These are phyloP conservation scores for Saccharomycopsis sp. DNA, from an alignment of 805 yeast species.

Conservation along the genomic window DNA sequence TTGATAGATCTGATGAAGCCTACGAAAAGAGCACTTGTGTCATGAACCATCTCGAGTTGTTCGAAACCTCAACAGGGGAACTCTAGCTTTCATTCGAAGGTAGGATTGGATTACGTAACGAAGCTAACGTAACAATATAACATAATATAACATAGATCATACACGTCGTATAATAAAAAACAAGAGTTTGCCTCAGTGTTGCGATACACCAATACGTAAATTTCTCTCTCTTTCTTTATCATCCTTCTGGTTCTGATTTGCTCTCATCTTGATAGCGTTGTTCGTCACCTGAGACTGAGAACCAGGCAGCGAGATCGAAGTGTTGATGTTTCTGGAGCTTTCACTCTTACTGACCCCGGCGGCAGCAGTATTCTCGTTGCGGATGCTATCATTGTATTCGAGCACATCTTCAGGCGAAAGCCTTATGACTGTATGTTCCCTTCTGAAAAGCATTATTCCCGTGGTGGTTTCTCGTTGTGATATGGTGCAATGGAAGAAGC, in stretches of 20 bases:
- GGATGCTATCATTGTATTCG: slow-evolving; percentile 24
- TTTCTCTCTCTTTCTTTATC: slow-evolving; percentile 2
- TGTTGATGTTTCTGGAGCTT: background rate
- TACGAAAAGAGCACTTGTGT: slow-evolving; percentile 28
- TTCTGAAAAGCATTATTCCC: slow-evolving; percentile 55
- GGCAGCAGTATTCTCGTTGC: background rate
- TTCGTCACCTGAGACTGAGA: background rate
- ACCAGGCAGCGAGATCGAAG: background rate
- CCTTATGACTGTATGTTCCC: slow-evolving; percentile 61
- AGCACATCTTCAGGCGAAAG: slow-evolving; percentile 59
- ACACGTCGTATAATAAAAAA: background rate
- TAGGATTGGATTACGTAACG: background rate
- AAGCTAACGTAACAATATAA: background rate
- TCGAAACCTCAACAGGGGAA: slow-evolving; percentile 24
- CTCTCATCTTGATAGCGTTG: no score
- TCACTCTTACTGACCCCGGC: background rate
- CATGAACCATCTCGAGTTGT: slow-evolving; percentile 31
- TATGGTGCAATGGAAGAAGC: no score
- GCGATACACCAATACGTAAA: slow-evolving; percentile 1
- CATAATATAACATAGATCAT: background rate
- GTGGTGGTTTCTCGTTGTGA: no score
- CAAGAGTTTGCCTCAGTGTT: background rate
- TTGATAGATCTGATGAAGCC: slow-evolving; percentile 39
- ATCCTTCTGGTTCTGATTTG: background rate
- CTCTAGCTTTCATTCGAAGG: background rate